These are phyloP conservation scores for Letharia lupina DNA, from an alignment of 495 filamentous ascomycete species.

Conservation along the genomic window DNA sequence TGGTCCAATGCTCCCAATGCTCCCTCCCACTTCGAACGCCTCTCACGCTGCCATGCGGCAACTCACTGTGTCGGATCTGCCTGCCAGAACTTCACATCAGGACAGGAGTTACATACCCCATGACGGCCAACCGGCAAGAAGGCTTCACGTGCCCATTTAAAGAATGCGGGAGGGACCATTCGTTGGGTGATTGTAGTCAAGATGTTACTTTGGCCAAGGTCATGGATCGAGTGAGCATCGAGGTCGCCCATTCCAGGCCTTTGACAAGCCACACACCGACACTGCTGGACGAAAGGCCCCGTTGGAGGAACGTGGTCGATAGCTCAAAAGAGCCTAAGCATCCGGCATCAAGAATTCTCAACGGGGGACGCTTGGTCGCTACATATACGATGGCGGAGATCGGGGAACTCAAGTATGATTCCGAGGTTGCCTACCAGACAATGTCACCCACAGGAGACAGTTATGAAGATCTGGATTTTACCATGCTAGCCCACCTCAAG, in stretches of 20 bases:
- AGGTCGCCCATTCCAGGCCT: conserved; percentile 24
- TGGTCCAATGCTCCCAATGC: conserved; percentile 70
- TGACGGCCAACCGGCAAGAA: conserved; percentile 49
- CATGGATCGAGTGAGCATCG: conserved; percentile 36
- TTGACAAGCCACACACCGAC: conserved; percentile 23
- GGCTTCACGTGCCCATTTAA: conserved; percentile 66
- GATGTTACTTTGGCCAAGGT: conserved; percentile 69
- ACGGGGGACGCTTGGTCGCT: conserved; percentile 53
- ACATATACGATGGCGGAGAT: conserved; percentile 48
- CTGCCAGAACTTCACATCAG: conserved; percentile 56
- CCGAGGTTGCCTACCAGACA: conserved; percentile 47
- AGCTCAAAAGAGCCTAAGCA: conserved; percentile 20
- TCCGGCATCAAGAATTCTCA: conserved; percentile 26
- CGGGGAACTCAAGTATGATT: conserved; percentile 44
- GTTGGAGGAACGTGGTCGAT: conserved; percentile 23
- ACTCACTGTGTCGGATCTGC: conserved; percentile 66
- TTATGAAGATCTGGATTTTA: conserved; percentile 39
- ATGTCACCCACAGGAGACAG: conserved; percentile 31
- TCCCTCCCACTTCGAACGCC: conserved; percentile 59
- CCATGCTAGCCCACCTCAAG: conserved; percentile 48
- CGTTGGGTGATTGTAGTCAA: conserved; percentile 61
- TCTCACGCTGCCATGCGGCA: conserved; percentile 74
- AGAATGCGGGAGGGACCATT: conserved; percentile 61
- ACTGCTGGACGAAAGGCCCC: conserved; percentile 26
- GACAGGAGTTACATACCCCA: conserved; percentile 66